Evolutionary conservation across 2,329 filamentous ascomycete species (phyloP).

Genomic region (Diaporthe helianthi): DNA sequence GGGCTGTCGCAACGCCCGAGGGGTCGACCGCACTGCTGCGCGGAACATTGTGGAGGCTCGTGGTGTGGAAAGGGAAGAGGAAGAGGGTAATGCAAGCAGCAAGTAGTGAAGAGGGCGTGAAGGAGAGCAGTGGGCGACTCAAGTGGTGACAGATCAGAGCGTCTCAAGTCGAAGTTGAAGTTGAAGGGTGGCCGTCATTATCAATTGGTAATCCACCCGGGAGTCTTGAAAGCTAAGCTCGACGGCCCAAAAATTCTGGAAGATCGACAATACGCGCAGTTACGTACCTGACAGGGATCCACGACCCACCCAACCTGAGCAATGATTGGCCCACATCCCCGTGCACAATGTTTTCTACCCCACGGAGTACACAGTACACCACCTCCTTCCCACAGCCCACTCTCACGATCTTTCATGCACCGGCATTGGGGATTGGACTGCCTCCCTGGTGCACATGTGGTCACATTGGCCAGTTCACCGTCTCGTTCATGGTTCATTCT

Average conservation of each 20-base stretch:
- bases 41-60: conserved; percentile 58
- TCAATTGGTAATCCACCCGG: conserved; percentile 12
- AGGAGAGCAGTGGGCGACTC: background rate
- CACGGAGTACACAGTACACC: too few relatives aligned
- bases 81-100: conserved; percentile 19
- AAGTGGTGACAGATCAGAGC: background rate
- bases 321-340: too few relatives aligned
- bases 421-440: too few relatives aligned
- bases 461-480: too few relatives aligned
- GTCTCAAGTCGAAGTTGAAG: background rate
- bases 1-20: conserved; percentile 53
- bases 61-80: conserved; percentile 1
- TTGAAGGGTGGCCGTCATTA: conserved; percentile 21
- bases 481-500: too few relatives aligned
- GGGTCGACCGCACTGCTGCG: conserved; percentile 56
- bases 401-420: too few relatives aligned
- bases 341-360: too few relatives aligned
- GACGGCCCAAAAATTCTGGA: conserved; percentile 26
- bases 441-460: too few relatives aligned
- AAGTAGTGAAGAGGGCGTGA: conserved; percentile 31
- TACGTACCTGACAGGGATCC: conserved; percentile 16
- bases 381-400: too few relatives aligned
- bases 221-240: too few relatives aligned
- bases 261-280: conserved; percentile 2
- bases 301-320: rapidly evolving